Evolutionary conservation across 495 filamentous ascomycete species (phyloP).

Genomic region (Aspergillus funiculosus): DNA sequence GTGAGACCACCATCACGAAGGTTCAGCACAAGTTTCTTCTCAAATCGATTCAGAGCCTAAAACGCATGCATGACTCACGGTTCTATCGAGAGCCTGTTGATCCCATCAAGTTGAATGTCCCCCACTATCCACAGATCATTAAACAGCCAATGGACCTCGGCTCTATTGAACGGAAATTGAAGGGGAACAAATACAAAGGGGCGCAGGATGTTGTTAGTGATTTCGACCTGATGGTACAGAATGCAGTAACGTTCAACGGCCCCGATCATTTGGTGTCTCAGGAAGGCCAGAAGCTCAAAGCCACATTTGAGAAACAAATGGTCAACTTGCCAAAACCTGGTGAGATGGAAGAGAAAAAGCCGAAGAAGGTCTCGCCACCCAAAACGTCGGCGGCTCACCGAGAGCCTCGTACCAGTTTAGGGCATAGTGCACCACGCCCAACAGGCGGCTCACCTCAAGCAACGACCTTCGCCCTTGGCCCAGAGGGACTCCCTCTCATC

Average conservation of each 20-base stretch:
- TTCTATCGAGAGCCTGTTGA: conserved; percentile 76
- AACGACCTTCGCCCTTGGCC: conserved; percentile 73
- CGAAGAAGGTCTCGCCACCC: conserved; percentile 46
- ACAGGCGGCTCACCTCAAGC: conserved; percentile 46
- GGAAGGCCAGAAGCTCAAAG: conserved; percentile 55
- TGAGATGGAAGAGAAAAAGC: conserved; percentile 57
- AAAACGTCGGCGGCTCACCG: conserved; percentile 49
- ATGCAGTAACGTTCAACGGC: conserved; percentile 78
- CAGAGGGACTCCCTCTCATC: conserved; percentile 83
- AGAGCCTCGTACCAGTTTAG: conserved; percentile 45
- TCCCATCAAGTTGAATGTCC: conserved; percentile 57
- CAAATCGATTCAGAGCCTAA: conserved; percentile 59
- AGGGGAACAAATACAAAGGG: conserved; percentile 56
- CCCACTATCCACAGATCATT: conserved; percentile 65
- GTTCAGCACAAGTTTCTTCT: conserved; percentile 52
- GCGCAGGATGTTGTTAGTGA: conserved; percentile 64
- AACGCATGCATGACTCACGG: conserved; percentile 70
- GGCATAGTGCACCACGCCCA: conserved; percentile 26
- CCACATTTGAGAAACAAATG: conserved; percentile 56
- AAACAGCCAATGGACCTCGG: conserved; percentile 74
- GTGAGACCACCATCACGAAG: conserved; percentile 41
- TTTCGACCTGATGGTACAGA: conserved; percentile 66
- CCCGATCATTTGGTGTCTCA: conserved; percentile 62
- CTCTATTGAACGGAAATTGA: conserved; percentile 76
- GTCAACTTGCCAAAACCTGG: conserved; percentile 42